These are phyloP conservation scores for Boeremia lycopersici DNA, from an alignment of 2,329 filamentous ascomycete genomes.

Conservation along the genomic window DNA sequence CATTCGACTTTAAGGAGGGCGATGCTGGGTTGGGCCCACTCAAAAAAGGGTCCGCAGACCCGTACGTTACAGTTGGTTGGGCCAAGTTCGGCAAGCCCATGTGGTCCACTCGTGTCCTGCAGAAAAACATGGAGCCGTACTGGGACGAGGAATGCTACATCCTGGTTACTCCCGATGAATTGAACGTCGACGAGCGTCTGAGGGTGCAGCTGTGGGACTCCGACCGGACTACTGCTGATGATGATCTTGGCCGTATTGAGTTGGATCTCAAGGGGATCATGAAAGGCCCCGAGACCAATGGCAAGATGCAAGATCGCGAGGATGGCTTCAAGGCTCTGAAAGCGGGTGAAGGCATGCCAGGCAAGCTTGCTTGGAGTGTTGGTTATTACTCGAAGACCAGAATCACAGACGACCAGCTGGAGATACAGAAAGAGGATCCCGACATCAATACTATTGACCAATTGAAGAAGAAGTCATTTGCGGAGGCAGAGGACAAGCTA, in stretches of 20 bases:
- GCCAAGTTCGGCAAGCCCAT: constrained; percentile 76
- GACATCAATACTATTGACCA: constrained; percentile 64
- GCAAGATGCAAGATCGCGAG: constrained; percentile 65
- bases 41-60: constrained; percentile 67
- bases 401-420: constrained; percentile 66
- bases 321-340: constrained; percentile 71
- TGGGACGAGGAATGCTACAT: constrained; percentile 75
- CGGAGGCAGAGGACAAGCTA: constrained; percentile 65
- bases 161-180: constrained; percentile 72
- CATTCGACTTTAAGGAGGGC: constrained; percentile 73
- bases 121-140: constrained; percentile 68
- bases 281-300: constrained; percentile 62
- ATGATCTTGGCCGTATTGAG: constrained; percentile 76
- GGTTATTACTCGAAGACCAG: constrained; percentile 73
- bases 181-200: constrained; percentile 73
- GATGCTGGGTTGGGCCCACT: constrained; percentile 67
- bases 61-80: constrained; percentile 76
- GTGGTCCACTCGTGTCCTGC: constrained; percentile 69
- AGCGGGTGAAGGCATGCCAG: constrained; percentile 70
- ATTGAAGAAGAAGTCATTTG: constrained; percentile 62
- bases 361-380: constrained; percentile 71
- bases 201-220: constrained; percentile 78
- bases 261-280: constrained; percentile 70
- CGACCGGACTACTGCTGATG: constrained; percentile 73
- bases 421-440: constrained; percentile 64